Evolutionary conservation across 2,329 filamentous ascomycete genomes (phyloP), one percentile per base, ranked within the genome.

Genomic region (Fonsecaea pugnacius): DNA sequence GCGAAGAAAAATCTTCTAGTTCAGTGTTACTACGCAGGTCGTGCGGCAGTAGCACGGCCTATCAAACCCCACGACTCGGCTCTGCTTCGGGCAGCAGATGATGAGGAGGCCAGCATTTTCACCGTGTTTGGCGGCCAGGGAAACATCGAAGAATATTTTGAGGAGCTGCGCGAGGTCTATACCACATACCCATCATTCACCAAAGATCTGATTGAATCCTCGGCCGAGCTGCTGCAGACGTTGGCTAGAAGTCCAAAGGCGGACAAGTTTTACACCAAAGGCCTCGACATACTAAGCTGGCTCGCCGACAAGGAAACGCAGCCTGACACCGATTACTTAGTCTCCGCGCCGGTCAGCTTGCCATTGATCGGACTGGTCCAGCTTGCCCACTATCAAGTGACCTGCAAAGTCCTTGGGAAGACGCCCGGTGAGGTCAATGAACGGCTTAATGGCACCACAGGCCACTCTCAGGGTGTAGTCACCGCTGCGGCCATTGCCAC

Each of bases 131-230:
- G 95, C 65, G 95, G 95, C 6, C 95, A 99, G 78, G 95, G 95
- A 72, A 99, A 99, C 78, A 98, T 99, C 69, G 94, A 99, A 79
- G 96, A 99, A 80, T 99, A 99, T 80, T 99, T 99, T 74, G 94
- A 99, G 71, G 95, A 99, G 82, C 86, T 99, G 67, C 89, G 95
- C 62, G 90, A 96, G 77, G 86, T 98, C 64, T 94, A 94, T 82
- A 88, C 84, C 72, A 96, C 93, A 65, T 99, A 99, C 79, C 89
- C 91, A 12, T 90, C 90, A 32, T 96, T 99, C 71, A 87, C 97
- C 4, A 90, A 91, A 71, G 92, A 96, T 70, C 87, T 98, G 69
- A 85, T 99, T 73, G 84, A 85, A 32, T 85, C 88, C 27, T 89
- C 92, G 7, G 93, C 95, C 14, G 90, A 96, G 74, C 87, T 96